Evolutionary conservation across 1,284 basidiomycete genomes (phyloP).

Genomic region (Pseudozyma hubeiensis): DNA sequence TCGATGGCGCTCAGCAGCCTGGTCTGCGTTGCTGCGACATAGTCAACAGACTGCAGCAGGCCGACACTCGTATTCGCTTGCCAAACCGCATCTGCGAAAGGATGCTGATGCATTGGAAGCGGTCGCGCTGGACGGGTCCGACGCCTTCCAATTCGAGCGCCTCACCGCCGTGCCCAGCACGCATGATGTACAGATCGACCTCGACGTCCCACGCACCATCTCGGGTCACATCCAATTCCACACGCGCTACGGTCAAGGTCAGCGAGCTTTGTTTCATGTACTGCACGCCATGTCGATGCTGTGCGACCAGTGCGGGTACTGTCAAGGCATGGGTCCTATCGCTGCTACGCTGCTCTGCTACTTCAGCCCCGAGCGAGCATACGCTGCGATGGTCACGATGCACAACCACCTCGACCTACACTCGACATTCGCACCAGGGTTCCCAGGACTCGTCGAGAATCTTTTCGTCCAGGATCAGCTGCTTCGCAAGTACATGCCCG

Average conservation of each 20-base stretch:
- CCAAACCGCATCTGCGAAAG: slow-evolving; percentile 16
- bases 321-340: slow-evolving; percentile 98
- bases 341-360: slow-evolving; percentile 94
- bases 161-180: slow-evolving; percentile 74
- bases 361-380: slow-evolving; percentile 77
- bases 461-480: slow-evolving; percentile 94
- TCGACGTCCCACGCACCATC: slow-evolving; percentile 97
- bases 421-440: slow-evolving; percentile 89
- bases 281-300: slow-evolving; percentile 88
- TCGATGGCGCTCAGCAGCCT: slow-evolving; percentile 90
- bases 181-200: slow-evolving; percentile 96
- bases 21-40: slow-evolving; percentile 77
- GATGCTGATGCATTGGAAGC: not conserved
- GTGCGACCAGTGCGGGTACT: slow-evolving; percentile 91
- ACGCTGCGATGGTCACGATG: slow-evolving; percentile 82
- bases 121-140: slow-evolving; percentile 7
- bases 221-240: slow-evolving; percentile 93
- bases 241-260: slow-evolving; percentile 89
- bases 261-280: slow-evolving; percentile 80
- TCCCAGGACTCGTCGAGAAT: slow-evolving; percentile 91
- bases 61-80: slow-evolving; percentile 19
- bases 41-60: slow-evolving; percentile 73
- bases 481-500: slow-evolving; percentile 85
- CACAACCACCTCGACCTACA: slow-evolving; percentile 84
- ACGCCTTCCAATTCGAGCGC: slow-evolving; percentile 6